Evolutionary conservation across 2,329 filamentous ascomycete species (phyloP).

Genomic region (Apiospora pterosperma): DNA sequence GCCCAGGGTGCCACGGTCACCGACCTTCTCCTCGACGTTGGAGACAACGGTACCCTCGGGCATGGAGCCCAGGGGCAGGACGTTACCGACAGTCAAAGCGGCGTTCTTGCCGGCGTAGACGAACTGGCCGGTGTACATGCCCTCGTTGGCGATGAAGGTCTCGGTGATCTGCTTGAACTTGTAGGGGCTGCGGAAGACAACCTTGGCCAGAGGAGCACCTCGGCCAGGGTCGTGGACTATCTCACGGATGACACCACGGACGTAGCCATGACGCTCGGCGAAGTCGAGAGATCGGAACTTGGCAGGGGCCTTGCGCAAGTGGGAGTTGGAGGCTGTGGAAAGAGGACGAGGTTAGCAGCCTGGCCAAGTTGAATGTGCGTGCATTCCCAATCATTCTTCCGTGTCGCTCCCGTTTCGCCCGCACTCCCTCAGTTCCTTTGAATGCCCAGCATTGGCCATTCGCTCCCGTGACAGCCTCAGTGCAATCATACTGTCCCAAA

Average conservation of each 20-base stretch:
- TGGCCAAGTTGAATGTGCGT: neutral
- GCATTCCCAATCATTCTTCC: neutral
- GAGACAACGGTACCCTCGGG: constrained; percentile 99
- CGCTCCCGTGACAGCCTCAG: neutral
- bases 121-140: constrained; percentile 99
- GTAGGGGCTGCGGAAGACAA: constrained; percentile 97
- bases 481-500: neutral
- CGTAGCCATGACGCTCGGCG: constrained; percentile 95
- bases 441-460: neutral
- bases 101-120: constrained; percentile 99
- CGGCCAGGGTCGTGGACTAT: constrained; percentile 99
- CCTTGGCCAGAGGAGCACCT: constrained; percentile 95
- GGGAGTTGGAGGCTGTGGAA: constrained; percentile 69
- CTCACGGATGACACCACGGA: constrained; percentile 96
- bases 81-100: constrained; percentile 92
- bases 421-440: neutral
- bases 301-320: constrained; percentile 91
- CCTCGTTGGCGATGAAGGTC: constrained; percentile 99
- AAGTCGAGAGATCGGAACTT: constrained; percentile 97
- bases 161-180: constrained; percentile 95
- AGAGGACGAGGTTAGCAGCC: neutral
- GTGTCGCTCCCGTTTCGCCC: neutral
- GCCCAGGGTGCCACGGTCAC: constrained; percentile 93
- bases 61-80: constrained; percentile 89
- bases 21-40: constrained; percentile 99